Percentiles rank a stretch among this genome's conserved stretches.
Conservation (phyloP, 768 basidiomycete species). For the Rhodotorula babjevae region DNA sequence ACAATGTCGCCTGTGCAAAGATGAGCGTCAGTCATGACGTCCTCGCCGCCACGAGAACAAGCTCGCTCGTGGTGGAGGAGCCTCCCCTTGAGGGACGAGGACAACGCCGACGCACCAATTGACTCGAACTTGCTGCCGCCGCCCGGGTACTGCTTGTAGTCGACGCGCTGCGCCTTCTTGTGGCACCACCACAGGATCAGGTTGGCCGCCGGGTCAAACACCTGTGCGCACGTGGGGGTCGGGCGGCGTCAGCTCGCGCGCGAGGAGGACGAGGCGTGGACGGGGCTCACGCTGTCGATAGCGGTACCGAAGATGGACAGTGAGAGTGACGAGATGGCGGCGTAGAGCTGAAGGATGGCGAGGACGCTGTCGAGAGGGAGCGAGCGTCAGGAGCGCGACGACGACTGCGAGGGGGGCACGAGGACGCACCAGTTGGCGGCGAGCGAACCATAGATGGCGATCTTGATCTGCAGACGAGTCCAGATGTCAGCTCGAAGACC, state of each 20-base stretch:
- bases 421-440: constrained; percentile 59
- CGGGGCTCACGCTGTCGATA: constrained; percentile 57
- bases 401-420: constrained; percentile 58
- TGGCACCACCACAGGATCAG: constrained; percentile 59
- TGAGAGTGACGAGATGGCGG: constrained; percentile 75
- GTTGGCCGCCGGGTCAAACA: constrained; percentile 49
- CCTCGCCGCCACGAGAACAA: no score
- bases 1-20: constrained; percentile 15
- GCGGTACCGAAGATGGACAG: constrained; percentile 82
- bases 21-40: neutral
- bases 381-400: constrained; percentile 56
- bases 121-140: constrained; percentile 30
- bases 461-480: constrained; percentile 61
- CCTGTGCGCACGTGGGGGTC: no score
- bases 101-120: constrained; percentile 1
- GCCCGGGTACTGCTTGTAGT: constrained; percentile 81
- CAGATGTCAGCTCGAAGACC: no score
- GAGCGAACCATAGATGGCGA: constrained; percentile 82
- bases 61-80: no score
- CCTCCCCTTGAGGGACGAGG: constrained; percentile 46
- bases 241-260: no score
- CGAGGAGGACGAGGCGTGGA: no score
- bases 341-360: constrained; percentile 61
- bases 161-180: constrained; percentile 63
- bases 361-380: constrained; percentile 21